A percentile compares a stretch with the other conserved stretches of the same genome.
phyloP scores from a whole-genome alignment of 108 stramenopile species.

The Thalassiosira profunda region DNA sequence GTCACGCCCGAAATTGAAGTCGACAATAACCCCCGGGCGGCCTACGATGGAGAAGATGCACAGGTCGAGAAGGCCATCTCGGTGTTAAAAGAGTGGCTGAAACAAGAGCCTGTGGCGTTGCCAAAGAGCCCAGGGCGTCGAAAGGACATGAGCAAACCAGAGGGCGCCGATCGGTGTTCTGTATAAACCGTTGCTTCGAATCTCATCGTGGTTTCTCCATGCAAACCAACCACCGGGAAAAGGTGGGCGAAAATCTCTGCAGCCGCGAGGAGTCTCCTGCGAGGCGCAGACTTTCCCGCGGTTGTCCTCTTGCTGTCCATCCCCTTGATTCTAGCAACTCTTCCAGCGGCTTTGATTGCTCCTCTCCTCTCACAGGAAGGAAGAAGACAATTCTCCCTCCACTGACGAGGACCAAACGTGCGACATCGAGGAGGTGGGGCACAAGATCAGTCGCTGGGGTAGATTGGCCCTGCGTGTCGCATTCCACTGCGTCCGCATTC shows the following conservation, averaged over 20 bases:
- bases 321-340: slow-evolving; percentile 15
- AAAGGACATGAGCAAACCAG: slow-evolving; percentile 25
- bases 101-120: slow-evolving; percentile 56
- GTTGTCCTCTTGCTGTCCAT: slow-evolving; percentile 1
- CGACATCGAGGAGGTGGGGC: slow-evolving; percentile 19
- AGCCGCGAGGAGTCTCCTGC: not conserved
- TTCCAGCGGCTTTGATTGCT: slow-evolving; percentile 9
- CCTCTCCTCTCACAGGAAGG: slow-evolving; percentile 28
- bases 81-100: slow-evolving; percentile 58
- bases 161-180: not conserved
- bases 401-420: slow-evolving; percentile 15
- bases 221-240: slow-evolving; percentile 27
- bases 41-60: slow-evolving; percentile 57
- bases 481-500: not conserved
- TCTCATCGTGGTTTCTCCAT: slow-evolving; percentile 8
- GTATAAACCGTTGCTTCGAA: not conserved
- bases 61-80: slow-evolving; percentile 72
- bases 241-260: slow-evolving; percentile 22
- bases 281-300: slow-evolving; percentile 1
- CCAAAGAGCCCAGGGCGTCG: slow-evolving; percentile 42
- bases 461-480: not conserved
- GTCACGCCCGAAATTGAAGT: slow-evolving; percentile 76
- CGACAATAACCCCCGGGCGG: slow-evolving; percentile 74
- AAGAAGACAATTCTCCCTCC: slow-evolving; percentile 42
- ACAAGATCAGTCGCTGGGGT: slow-evolving; percentile 2